phyloP scores from a whole-genome alignment of 495 filamentous ascomycete genomes.

The Lasiosphaeria miniovina region DNA sequence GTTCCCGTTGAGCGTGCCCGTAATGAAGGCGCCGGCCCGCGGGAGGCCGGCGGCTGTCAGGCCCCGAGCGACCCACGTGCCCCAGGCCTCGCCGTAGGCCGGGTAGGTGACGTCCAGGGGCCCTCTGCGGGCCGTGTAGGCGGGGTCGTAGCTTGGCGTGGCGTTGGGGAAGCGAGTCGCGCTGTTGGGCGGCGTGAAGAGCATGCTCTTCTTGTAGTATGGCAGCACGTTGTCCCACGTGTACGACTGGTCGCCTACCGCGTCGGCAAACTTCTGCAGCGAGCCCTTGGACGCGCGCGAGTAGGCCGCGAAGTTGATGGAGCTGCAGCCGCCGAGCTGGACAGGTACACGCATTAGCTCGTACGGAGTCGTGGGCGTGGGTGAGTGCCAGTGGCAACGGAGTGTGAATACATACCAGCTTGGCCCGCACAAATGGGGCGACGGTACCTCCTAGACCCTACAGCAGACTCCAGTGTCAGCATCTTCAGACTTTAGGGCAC shows the following conservation, averaged over 20 bases:
- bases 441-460: too few relatives aligned
- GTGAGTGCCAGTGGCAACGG: too few relatives aligned
- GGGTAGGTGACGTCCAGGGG: constrained; percentile 53
- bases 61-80: constrained; percentile 30
- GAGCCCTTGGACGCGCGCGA: constrained; percentile 15
- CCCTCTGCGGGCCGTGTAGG: constrained; percentile 27
- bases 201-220: constrained; percentile 50
- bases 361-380: too few relatives aligned
- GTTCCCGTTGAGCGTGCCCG: constrained; percentile 39
- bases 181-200: constrained; percentile 51
- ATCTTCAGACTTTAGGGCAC: not conserved
- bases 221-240: constrained; percentile 51
- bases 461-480: not conserved
- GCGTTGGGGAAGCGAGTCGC: constrained; percentile 37
- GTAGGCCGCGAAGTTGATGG: constrained; percentile 3
- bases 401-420: too few relatives aligned
- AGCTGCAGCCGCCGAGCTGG: too few relatives aligned
- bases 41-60: constrained; percentile 39
- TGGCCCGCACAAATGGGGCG: too few relatives aligned
- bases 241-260: constrained; percentile 55
- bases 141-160: constrained; percentile 41
- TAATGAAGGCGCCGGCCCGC: constrained; percentile 37
- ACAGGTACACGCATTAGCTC: too few relatives aligned
- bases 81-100: constrained; percentile 46
- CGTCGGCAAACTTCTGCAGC: constrained; percentile 55